Percentiles rank a stretch among this genome's conserved stretches.
Conservation (phyloP, 805 yeast species). For the Zygosaccharomyces bailii region DNA sequence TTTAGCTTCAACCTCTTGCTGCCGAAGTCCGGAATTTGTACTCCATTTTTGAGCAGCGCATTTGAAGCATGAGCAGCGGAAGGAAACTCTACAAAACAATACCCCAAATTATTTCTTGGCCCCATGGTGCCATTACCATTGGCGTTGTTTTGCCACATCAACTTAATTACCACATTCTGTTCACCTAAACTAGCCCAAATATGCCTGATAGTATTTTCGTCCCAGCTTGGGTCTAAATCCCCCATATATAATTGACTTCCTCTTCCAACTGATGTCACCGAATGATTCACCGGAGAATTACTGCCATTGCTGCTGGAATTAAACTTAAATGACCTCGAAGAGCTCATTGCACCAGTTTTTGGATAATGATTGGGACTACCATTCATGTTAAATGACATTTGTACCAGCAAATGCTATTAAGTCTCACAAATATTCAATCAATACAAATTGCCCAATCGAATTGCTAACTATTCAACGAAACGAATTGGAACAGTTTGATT, state of each 20-base stretch:
- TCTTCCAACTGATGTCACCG: slow-evolving; percentile 6
- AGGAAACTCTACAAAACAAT: slow-evolving; percentile 78
- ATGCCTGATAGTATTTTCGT: slow-evolving; percentile 59
- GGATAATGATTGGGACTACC: slow-evolving; percentile 5
- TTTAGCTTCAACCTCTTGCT: slow-evolving; percentile 63
- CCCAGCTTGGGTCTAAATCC: slow-evolving; percentile 82
- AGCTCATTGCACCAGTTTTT: slow-evolving; percentile 3
- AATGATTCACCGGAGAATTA: background rate
- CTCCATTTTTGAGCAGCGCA: slow-evolving; percentile 67
- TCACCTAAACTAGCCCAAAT: slow-evolving; percentile 76
- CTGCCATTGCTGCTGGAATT: slow-evolving; percentile 3
- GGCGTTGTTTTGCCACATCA: slow-evolving; percentile 61
- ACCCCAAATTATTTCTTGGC: slow-evolving; percentile 53
- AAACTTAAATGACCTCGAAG: slow-evolving; percentile 5
- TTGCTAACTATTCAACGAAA: background rate
- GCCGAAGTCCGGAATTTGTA: slow-evolving; percentile 56
- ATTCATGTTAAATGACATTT: slow-evolving; percentile 13
- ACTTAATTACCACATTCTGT: slow-evolving; percentile 52
- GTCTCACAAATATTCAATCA: slow-evolving; percentile 1
- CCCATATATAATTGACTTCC: slow-evolving; percentile 73
- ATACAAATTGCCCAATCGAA: background rate
- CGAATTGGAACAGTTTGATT: slow-evolving; percentile 2
- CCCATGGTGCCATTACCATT: slow-evolving; percentile 27
- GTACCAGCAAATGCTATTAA: slow-evolving; percentile 8
- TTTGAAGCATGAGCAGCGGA: slow-evolving; percentile 55